Conservation (phyloP, 495 filamentous ascomycete genomes). For the Penicillium waksmanii region DNA sequence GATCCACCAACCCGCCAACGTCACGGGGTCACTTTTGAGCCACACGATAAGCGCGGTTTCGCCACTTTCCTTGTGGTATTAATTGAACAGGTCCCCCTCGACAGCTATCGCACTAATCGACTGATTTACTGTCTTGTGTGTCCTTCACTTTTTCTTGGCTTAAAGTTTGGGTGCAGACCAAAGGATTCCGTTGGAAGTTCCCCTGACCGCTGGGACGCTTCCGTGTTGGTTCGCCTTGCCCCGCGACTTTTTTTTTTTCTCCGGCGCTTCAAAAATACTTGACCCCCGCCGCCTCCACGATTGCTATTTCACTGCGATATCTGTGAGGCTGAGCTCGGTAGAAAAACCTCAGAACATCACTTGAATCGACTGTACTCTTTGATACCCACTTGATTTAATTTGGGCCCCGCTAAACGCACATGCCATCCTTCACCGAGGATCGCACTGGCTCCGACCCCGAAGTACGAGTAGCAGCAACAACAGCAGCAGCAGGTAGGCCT, state of each 20-base stretch:
- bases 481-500: conserved; percentile 34
- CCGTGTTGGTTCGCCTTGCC: conserved; percentile 26
- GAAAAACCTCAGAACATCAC: conserved; percentile 17
- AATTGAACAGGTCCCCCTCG: not conserved
- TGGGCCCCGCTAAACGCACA: conserved; percentile 20
- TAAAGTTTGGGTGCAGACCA: conserved; percentile 14
- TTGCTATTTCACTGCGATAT: conserved; percentile 2
- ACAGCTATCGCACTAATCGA: not conserved
- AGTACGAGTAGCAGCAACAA: conserved; percentile 24
- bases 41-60: conserved; percentile 28
- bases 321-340: conserved; percentile 9
- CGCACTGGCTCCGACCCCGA: conserved; percentile 29
- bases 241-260: conserved; percentile 15
- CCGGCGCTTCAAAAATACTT: conserved; percentile 16
- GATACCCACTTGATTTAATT: too few relatives aligned
- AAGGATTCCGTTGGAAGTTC: conserved; percentile 7
- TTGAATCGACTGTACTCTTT: not conserved
- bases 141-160: not conserved
- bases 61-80: conserved; percentile 24
- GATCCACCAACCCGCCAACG: conserved; percentile 24
- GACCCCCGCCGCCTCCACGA: conserved; percentile 23
- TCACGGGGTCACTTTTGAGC: conserved; percentile 33
- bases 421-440: conserved; percentile 43
- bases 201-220: conserved; percentile 24
- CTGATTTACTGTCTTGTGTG: not conserved